Base-by-base conservation (phyloP, 2,329 filamentous ascomycete species). In the Teratosphaeria nubilosa region DNA sequence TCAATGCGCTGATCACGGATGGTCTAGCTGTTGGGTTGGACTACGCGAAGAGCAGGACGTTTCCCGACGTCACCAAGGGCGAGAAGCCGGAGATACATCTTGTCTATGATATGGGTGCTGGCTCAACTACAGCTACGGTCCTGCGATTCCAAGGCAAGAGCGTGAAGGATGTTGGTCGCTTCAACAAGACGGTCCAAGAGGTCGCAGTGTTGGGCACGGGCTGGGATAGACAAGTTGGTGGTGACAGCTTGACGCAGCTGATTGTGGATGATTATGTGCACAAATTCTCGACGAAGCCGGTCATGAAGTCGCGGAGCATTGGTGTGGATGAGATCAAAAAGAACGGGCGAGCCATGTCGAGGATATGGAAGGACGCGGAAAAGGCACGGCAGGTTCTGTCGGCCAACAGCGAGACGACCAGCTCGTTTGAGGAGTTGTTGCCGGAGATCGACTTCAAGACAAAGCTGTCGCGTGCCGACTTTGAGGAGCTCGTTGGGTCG, bases 71-170 rank as follows among this genome's bases (percentile, higher is more conserved):
- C 60, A 88, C 84, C 57, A 86, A 94, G 56, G 90, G 90, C 57
- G 87, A 83, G 63, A 91, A 91, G 77, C 87, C 94, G 0, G 94
- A 99, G 74, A 84, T 91, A 67, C 90, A 99, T 75, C 77, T 99
- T 72, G 84, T 99, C 31, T 99, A 94, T 70, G 94, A 99, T 71
- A 97, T 99, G 91, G 94, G 94, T 65, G 91, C 94, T 65, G 94
- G 94, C 4, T 96, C 90, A 52, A 88, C 92, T 32, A 95, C 90
- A 67, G 92, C 92, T 4, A 94, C 91, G 6, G 78, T 99, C 56
- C 76, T 99, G 71, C 87, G 86, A 68, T 96, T 99, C 76, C 91
- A 96, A 73, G 88, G 88, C 70, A 86, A 87, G 66, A 86, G 82
- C 1, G 86, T 97, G 62, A 99, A 97, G 80, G 92, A 96, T 66